Conservation (phyloP, 2,329 filamentous ascomycete species). For the Seiridium cupressi region DNA sequence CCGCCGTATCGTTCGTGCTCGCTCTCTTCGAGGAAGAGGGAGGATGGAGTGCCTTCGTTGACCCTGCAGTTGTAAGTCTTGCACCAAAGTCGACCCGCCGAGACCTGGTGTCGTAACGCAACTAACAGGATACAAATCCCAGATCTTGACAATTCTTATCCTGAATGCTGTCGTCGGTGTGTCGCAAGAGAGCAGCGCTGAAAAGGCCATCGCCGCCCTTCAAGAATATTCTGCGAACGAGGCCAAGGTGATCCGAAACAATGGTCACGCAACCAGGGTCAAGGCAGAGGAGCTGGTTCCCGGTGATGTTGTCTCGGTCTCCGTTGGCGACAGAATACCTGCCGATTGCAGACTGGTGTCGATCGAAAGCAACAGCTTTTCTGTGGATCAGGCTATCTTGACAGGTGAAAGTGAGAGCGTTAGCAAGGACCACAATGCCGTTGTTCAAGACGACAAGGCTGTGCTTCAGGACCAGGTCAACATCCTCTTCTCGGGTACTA, state of each 20-base stretch:
- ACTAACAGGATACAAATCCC: conserved; percentile 12
- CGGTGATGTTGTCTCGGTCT: conserved; percentile 83
- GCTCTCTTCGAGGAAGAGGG: conserved; percentile 91
- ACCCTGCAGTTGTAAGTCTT: conserved; percentile 81
- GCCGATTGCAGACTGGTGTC: conserved; percentile 88
- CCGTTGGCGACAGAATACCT: conserved; percentile 89
- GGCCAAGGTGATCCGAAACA: conserved; percentile 85
- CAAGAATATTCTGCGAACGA: conserved; percentile 99
- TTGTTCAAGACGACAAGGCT: conserved; percentile 74
- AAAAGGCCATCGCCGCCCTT: conserved; percentile 95
- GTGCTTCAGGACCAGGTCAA: conserved; percentile 98
- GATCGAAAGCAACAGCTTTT: conserved; percentile 96
- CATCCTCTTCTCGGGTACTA: conserved; percentile 97
- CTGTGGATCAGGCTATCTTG: conserved; percentile 93
- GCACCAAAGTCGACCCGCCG: neutral
- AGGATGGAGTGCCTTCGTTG: conserved; percentile 96
- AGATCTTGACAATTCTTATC: conserved; percentile 96
- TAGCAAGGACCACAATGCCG: conserved; percentile 69
- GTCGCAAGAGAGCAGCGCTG: conserved; percentile 96
- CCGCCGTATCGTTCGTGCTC: conserved; percentile 88
- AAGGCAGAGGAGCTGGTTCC: conserved; percentile 98
- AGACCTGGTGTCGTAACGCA: neutral
- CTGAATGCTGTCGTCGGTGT: conserved; percentile 97
- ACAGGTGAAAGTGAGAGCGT: conserved; percentile 98
- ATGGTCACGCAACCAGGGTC: conserved; percentile 73